These are phyloP conservation scores for Elsinoe australis DNA, from an alignment of 2,329 filamentous ascomycete species.

Conservation along the genomic window DNA sequence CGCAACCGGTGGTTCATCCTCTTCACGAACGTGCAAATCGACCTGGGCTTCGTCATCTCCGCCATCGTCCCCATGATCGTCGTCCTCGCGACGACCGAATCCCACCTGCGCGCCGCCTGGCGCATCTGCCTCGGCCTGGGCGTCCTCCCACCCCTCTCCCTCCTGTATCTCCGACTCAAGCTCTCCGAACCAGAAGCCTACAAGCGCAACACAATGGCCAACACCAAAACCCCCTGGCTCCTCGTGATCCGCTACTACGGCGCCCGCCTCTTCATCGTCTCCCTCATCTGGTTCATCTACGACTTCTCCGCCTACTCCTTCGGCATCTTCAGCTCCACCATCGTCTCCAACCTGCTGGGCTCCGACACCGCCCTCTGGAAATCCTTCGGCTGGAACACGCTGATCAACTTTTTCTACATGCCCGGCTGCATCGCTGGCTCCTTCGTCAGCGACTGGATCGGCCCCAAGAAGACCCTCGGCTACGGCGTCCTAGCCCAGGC, in stretches of 20 bases:
- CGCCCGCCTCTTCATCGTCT: constrained; percentile 60
- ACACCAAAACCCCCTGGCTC: constrained; percentile 43
- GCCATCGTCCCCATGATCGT: constrained; percentile 67
- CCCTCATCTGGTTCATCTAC: constrained; percentile 74
- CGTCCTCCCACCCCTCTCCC: constrained; percentile 64
- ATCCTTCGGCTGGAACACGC: constrained; percentile 77
- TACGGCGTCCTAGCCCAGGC: constrained; percentile 65
- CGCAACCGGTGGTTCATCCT: constrained; percentile 77
- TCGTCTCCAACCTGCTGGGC: constrained; percentile 59
- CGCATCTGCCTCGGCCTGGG: constrained; percentile 72
- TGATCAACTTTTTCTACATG: constrained; percentile 83
- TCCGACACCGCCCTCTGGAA: constrained; percentile 57
- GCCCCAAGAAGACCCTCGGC: constrained; percentile 66
- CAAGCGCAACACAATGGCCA: constrained; percentile 59
- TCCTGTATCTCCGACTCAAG: constrained; percentile 64
- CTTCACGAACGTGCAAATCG: constrained; percentile 83
- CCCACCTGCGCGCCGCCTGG: constrained; percentile 69
- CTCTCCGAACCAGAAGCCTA: constrained; percentile 75
- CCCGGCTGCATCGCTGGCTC: constrained; percentile 74
- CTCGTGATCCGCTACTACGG: constrained; percentile 61
- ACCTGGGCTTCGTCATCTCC: constrained; percentile 73
- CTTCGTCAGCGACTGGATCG: constrained; percentile 68
- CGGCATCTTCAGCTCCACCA: constrained; percentile 72
- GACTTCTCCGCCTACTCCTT: constrained; percentile 79
- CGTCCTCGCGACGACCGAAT: constrained; percentile 46